phyloP scores from a whole-genome alignment of 2,329 filamentous ascomycete species.

The Lachnellula subtilissima region DNA sequence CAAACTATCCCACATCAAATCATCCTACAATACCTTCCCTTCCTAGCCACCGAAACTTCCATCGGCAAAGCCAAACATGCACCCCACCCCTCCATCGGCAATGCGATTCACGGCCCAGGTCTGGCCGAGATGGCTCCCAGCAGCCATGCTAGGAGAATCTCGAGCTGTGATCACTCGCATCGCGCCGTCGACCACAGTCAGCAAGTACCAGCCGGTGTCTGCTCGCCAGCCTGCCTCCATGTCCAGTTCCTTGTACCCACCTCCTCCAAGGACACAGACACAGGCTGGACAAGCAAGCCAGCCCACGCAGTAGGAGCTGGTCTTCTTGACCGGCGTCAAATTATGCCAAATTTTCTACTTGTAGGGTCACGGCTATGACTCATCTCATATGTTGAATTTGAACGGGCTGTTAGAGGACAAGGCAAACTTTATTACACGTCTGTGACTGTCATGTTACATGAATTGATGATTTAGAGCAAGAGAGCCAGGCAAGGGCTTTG shows the following conservation, averaged over 20 bases:
- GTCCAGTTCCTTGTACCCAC: slow-evolving; percentile 1
- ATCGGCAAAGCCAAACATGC: background rate
- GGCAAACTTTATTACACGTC: background rate
- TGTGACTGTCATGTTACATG: background rate
- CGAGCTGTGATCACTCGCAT: background rate
- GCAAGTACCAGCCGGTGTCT: background rate
- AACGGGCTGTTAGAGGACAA: background rate
- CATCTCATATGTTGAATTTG: no score
- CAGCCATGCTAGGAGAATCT: slow-evolving; percentile 10
- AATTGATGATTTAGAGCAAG: background rate
- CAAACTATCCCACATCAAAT: no score
- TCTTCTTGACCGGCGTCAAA: background rate
- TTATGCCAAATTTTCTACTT: no score
- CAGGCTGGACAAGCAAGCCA: background rate
- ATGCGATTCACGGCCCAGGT: slow-evolving; percentile 7
- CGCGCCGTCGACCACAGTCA: background rate
- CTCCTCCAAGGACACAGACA: background rate
- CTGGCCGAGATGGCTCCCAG: slow-evolving; percentile 16
- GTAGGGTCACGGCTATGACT: no score
- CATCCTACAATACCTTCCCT: no score
- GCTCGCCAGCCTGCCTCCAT: background rate
- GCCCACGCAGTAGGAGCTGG: background rate
- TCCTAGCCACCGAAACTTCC: background rate
- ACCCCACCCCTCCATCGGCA: background rate
- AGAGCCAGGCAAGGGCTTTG: background rate